Conservation (phyloP, 345 rosid species). For the Geranium brycei region DNA sequence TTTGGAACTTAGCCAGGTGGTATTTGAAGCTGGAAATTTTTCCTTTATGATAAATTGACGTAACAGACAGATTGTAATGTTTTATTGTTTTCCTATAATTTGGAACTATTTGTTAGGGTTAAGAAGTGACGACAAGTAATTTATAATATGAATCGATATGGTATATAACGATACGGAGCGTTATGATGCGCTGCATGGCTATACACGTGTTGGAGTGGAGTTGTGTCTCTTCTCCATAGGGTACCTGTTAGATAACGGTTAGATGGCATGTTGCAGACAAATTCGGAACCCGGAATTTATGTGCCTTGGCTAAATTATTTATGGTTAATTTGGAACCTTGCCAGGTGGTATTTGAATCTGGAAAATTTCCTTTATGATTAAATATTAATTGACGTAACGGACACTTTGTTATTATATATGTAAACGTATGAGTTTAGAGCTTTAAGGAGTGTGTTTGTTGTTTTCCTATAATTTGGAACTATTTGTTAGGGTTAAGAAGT, state of each 20-base stretch:
- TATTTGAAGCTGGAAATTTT: no score
- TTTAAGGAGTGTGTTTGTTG: background rate
- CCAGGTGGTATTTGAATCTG: no score
- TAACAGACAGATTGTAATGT: no score
- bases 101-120: background rate
- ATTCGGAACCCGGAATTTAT: no score
- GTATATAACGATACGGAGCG: background rate
- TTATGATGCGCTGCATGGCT: background rate
- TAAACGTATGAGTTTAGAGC: slow-evolving; percentile 6
- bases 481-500: no score
- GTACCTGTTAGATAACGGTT: background rate
- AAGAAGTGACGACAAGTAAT: background rate
- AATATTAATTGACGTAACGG: no score
- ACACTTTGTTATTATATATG: background rate
- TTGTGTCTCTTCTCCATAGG: background rate
- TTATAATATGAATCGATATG: background rate
- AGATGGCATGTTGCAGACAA: background rate
- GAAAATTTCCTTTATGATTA: no score
- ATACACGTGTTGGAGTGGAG: background rate
- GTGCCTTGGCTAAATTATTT: no score
- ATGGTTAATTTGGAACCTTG: no score
- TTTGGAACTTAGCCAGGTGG: no score
- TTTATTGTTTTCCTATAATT: background rate
- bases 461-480: no score
- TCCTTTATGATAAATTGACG: no score